These are phyloP conservation scores for Amylocystis lapponica DNA, from an alignment of 768 basidiomycete species.

Conservation along the genomic window DNA sequence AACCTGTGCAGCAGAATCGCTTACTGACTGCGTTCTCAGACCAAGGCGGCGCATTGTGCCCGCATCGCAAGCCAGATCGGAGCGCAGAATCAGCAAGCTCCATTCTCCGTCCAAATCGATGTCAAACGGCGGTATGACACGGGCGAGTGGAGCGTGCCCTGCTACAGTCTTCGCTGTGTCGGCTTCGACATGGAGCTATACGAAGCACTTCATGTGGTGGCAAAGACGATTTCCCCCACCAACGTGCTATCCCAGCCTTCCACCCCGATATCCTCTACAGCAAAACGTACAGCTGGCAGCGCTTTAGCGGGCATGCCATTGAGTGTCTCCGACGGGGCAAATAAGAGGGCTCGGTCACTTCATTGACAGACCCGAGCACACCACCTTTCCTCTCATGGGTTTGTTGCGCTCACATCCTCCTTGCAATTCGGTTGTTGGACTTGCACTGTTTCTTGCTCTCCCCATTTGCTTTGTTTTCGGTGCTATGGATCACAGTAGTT, in stretches of 20 bases:
- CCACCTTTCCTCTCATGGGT: too few species aligned
- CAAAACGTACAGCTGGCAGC: neutral
- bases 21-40: neutral
- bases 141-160: slow-evolving; percentile 22
- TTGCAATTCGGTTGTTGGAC: too few species aligned
- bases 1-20: neutral
- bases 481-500: too few species aligned
- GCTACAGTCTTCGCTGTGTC: slow-evolving; percentile 22
- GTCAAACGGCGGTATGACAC: slow-evolving; percentile 21
- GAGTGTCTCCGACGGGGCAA: too few species aligned
- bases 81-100: neutral
- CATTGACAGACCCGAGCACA: too few species aligned
- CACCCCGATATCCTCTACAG: neutral
- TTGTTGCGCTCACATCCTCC: too few species aligned
- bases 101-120: slow-evolving; percentile 1
- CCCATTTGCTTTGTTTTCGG: too few species aligned
- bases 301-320: too few species aligned
- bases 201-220: slow-evolving; percentile 4
- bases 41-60: neutral
- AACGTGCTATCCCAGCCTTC: neutral
- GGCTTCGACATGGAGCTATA: slow-evolving; percentile 17
- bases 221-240: neutral
- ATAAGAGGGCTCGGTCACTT: too few species aligned
- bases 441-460: too few species aligned
- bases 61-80: neutral